phyloP scores from a whole-genome alignment of 2,329 filamentous ascomycete species.

The Ramularia endophylla region DNA sequence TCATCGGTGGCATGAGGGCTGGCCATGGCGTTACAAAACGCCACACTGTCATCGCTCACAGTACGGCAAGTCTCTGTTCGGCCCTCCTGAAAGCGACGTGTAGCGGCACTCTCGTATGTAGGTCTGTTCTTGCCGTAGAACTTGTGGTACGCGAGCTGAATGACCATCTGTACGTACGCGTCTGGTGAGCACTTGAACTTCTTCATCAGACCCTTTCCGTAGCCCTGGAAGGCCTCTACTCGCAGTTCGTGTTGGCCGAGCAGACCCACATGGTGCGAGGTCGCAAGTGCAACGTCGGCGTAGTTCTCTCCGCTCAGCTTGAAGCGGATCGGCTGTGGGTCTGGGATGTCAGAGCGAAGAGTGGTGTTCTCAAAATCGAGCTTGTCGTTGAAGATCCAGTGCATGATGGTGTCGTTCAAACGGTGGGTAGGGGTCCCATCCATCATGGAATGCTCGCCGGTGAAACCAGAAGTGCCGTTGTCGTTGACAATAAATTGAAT shows the following conservation, averaged over 20 bases:
- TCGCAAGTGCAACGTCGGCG: constrained; percentile 71
- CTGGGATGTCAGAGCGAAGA: constrained; percentile 75
- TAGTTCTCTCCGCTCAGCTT: constrained; percentile 67
- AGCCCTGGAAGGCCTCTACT: constrained; percentile 93
- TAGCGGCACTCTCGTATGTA: constrained; percentile 95
- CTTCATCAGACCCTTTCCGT: constrained; percentile 98
- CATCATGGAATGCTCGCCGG: constrained; percentile 99
- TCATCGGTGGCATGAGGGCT: constrained; percentile 59
- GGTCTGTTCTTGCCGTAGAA: constrained; percentile 98
- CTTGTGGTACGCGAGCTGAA: constrained; percentile 96
- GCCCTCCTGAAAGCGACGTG: constrained; percentile 90
- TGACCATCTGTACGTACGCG: constrained; percentile 97
- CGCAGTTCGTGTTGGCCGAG: constrained; percentile 85
- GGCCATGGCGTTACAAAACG: constrained; percentile 84
- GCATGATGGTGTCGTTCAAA: constrained; percentile 90
- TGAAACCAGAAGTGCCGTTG: constrained; percentile 95
- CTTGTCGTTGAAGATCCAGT: constrained; percentile 88
- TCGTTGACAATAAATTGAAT: constrained; percentile 97
- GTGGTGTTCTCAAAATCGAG: constrained; percentile 77
- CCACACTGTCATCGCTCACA: constrained; percentile 84
- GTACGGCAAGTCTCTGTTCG: constrained; percentile 93
- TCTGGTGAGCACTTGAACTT: constrained; percentile 98
- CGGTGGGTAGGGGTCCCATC: constrained; percentile 97
- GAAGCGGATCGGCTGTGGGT: constrained; percentile 73
- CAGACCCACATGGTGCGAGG: constrained; percentile 70